These are phyloP conservation scores for Chaetoscypha palmicola DNA, from an alignment of 2,329 filamentous ascomycete species.

Conservation along the genomic window DNA sequence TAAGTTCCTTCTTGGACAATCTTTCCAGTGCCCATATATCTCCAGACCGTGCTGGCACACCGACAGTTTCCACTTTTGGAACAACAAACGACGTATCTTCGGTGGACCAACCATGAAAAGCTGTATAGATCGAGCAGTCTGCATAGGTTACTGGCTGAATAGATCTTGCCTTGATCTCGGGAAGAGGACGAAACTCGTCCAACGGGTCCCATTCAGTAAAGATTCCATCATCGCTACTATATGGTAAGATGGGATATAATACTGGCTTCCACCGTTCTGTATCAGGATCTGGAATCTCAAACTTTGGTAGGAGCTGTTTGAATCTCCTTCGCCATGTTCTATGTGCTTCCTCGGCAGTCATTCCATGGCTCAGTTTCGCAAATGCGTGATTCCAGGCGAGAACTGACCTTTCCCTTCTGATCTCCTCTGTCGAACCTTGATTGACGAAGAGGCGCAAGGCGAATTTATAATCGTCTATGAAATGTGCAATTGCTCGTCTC, in stretches of 20 bases:
- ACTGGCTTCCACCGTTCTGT: neutral
- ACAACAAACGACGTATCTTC: neutral
- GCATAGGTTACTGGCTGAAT: neutral
- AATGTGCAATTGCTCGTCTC: neutral
- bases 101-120: neutral
- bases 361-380: neutral
- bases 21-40: neutral
- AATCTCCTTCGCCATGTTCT: neutral
- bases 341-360: neutral
- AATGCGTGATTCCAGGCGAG: conserved; percentile 2
- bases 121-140: neutral
- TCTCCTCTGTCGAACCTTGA: neutral
- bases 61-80: neutral
- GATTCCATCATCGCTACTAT: neutral
- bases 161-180: neutral
- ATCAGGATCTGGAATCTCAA: neutral
- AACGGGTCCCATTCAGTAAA: conserved; percentile 2
- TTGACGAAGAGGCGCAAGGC: neutral
- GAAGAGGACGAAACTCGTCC: neutral
- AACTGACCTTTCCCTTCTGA: neutral
- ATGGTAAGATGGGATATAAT: neutral
- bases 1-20: neutral
- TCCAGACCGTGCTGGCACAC: neutral
- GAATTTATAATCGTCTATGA: neutral
- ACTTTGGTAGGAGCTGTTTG: neutral